Evolutionary conservation across 257 asterid genomes (phyloP).

Genomic region (Scutellaria galericulata): DNA sequence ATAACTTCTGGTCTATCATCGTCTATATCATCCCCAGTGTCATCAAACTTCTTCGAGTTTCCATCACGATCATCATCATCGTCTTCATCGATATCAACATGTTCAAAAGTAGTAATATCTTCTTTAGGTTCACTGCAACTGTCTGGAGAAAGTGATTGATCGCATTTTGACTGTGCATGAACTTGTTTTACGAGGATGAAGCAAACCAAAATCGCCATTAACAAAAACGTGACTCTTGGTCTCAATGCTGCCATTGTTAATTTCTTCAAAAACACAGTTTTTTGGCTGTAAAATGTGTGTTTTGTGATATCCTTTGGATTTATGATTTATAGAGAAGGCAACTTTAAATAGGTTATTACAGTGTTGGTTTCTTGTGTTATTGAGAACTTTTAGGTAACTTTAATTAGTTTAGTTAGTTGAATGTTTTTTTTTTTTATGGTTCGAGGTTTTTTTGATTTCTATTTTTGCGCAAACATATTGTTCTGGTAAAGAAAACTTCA

Average conservation of each 20-base stretch:
- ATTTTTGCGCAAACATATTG: neutral
- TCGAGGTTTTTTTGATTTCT: constrained; percentile 1
- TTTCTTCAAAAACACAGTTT: neutral
- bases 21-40: constrained; percentile 5
- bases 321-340: neutral
- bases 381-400: constrained; percentile 26
- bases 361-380: constrained; percentile 10
- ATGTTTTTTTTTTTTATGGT: constrained; percentile 5
- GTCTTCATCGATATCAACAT: constrained; percentile 23
- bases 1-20: constrained; percentile 15
- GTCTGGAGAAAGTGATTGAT: neutral
- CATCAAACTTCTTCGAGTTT: neutral
- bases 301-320: too few relatives aligned
- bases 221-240: constrained; percentile 6
- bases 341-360: constrained; percentile 10
- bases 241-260: constrained; percentile 33
- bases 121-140: constrained; percentile 20
- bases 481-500: constrained; percentile 1
- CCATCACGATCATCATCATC: constrained; percentile 27
- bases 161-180: neutral
- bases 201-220: constrained; percentile 33
- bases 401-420: constrained; percentile 14
- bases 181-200: constrained; percentile 30
- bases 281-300: too few relatives aligned
- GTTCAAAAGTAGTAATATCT: neutral